Base-by-base conservation (phyloP, 768 basidiomycete genomes). In the Butyriboletus loyo region DNA sequence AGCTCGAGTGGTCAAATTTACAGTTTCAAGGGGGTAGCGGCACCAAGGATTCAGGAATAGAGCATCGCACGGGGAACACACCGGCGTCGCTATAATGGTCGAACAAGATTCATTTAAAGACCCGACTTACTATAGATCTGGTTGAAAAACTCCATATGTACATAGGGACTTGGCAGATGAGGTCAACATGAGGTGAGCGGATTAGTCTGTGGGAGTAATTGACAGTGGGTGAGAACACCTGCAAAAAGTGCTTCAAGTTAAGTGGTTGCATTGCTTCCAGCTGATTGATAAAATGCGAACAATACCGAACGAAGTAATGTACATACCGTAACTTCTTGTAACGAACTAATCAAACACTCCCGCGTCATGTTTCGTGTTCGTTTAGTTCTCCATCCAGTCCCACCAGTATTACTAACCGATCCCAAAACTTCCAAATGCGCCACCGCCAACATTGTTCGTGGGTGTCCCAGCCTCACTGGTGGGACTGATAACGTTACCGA, bases 361-460 rank as follows among this genome's bases (percentile, higher is more conserved):
- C 7, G 5, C 6, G 11, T 4, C 45, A 25, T 34, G 45, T 32
- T 34, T 46, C 32, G 25, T 8, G 32, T 46, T 35, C 32, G 45
- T 35, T 35, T 46, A 25, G 22, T 17, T 25, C 45, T 17, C 45
- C 24, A 25, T 19, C 22, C 32, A n/a, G 9, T 25, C 45, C 45
- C 45, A n/a, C 45, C 24, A 32, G 75, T 73, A 28, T 68, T 69
- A 6, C 77, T 76, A 1, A 77, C 77, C 77, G 1, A 77, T 70
- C 11, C 77, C 78, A 53, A 81, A 81, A 50, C 66, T 71, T 10
- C 75, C 76, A 48, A 81, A 81, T 4, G 78, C 76, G 10, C 75
- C 76, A 17, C 75, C 69, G 13, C 69, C 68, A 5, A 58, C 63
- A 9, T 58, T 42, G 37, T 65, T 67, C 11, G 58, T 32, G 17